phyloP scores from a whole-genome alignment of 2,329 filamentous ascomycete species.

The Lasiodiplodia citricola region DNA sequence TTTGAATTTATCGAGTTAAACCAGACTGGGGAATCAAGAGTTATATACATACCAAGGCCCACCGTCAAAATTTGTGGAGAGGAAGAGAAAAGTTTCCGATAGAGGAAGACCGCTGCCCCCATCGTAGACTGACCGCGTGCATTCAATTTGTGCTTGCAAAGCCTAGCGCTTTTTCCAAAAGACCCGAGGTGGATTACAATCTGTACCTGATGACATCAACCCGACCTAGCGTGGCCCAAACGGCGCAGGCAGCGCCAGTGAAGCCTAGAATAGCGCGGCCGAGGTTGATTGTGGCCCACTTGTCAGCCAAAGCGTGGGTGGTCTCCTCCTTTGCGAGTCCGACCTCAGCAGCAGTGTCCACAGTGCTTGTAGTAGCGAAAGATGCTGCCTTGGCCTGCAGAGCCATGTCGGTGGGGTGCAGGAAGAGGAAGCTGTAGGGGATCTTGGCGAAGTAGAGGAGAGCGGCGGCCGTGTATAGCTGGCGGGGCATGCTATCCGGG shows the following conservation, averaged over 20 bases:
- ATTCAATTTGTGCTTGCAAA: background rate
- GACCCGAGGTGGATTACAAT: background rate
- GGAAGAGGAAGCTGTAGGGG: slow-evolving; percentile 59
- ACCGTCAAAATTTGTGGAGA: background rate
- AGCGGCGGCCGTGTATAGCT: slow-evolving; percentile 55
- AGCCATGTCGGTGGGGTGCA: slow-evolving; percentile 56
- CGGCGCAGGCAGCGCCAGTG: slow-evolving; percentile 28
- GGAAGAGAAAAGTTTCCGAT: background rate
- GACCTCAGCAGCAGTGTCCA: slow-evolving; percentile 47
- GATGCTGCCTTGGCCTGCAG: slow-evolving; percentile 51
- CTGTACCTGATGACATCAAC: slow-evolving; percentile 26
- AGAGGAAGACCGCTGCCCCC: background rate
- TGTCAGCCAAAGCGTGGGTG: slow-evolving; percentile 59
- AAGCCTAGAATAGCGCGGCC: slow-evolving; percentile 46
- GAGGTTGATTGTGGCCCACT: slow-evolving; percentile 62
- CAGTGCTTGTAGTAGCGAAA: slow-evolving; percentile 33
- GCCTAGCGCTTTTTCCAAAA: background rate
- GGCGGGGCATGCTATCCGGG: slow-evolving; percentile 41
- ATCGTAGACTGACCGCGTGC: background rate
- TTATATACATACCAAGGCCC: background rate
- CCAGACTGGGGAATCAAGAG: background rate
- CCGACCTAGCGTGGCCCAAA: slow-evolving; percentile 34
- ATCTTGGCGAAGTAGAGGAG: slow-evolving; percentile 52
- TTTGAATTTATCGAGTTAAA: background rate
- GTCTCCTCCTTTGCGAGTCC: slow-evolving; percentile 49